Conservation (phyloP, 2,329 filamentous ascomycete genomes). For the Penicillium sp. region DNA sequence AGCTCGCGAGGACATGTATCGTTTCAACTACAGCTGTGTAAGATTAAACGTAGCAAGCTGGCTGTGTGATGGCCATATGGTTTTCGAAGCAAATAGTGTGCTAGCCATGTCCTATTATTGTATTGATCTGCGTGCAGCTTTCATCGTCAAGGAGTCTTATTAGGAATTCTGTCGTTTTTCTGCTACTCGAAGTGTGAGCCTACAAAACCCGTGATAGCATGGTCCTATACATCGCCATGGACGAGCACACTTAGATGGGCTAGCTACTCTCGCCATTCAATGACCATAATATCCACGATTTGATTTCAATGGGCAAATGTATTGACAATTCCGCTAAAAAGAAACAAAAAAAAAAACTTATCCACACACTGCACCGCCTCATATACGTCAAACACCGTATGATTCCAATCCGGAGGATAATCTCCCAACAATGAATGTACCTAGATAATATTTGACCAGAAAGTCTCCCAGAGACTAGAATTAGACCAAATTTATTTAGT, state of each 20-base stretch:
- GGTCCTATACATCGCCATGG: not conserved
- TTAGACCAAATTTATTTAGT: conserved; percentile 28
- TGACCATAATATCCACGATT: not conserved
- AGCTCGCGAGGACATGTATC: too few relatives aligned
- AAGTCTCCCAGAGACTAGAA: not conserved
- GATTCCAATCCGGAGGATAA: conserved; percentile 4
- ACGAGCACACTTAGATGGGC: not conserved
- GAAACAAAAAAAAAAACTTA: conserved; percentile 20
- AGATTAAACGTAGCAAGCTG: too few relatives aligned
- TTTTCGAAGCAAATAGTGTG: too few relatives aligned
- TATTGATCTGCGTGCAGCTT: too few relatives aligned
- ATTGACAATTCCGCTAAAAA: conserved; percentile 28
- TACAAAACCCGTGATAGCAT: not conserved
- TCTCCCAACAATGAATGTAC: conserved; percentile 1
- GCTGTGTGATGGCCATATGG: too few relatives aligned
- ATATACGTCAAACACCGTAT: conserved; percentile 15
- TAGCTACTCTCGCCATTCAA: not conserved
- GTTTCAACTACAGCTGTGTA: too few relatives aligned
- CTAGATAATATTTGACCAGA: not conserved
- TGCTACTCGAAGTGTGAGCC: not conserved
- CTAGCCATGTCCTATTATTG: too few relatives aligned
- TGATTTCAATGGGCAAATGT: conserved; percentile 19
- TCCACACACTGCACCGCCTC: conserved; percentile 19
- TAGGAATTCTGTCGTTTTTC: not conserved
- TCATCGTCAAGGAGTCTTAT: not conserved